phyloP scores from a whole-genome alignment of 2,329 filamentous ascomycete species.

The Penicillium sp. region DNA sequence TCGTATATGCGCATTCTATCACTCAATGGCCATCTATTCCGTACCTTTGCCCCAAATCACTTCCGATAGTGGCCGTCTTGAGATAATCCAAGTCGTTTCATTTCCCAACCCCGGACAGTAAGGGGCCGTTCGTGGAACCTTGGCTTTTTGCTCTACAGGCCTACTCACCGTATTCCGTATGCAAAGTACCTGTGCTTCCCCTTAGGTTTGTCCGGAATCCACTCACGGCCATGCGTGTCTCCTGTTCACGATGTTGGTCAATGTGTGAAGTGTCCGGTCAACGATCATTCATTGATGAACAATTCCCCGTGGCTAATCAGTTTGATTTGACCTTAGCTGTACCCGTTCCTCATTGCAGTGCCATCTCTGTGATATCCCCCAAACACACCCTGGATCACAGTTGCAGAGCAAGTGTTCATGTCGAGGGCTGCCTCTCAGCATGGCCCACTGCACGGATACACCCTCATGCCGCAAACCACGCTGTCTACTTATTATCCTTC shows the following conservation, averaged over 20 bases:
- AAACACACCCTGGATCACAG: background rate
- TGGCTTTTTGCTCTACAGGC: too few relatives aligned
- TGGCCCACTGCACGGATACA: too few relatives aligned
- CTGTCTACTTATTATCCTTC: too few relatives aligned
- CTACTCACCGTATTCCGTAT: too few relatives aligned
- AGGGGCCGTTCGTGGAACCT: background rate
- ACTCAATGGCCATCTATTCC: too few relatives aligned
- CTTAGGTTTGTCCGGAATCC: too few relatives aligned
- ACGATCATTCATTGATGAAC: background rate
- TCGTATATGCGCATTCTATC: background rate
- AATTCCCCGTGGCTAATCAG: background rate
- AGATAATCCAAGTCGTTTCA: constrained; percentile 1
- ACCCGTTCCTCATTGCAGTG: background rate
- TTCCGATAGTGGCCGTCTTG: too few relatives aligned
- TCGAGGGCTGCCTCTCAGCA: background rate
- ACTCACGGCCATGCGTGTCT: too few relatives aligned
- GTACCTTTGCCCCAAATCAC: background rate
- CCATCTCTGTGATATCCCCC: background rate
- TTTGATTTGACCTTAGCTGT: background rate
- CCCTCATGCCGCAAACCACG: too few relatives aligned
- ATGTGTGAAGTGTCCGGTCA: too few relatives aligned
- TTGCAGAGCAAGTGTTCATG: background rate
- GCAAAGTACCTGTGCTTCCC: too few relatives aligned
- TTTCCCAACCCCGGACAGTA: constrained; percentile 1
- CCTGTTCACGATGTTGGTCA: too few relatives aligned